Evolutionary conservation across 2,329 filamentous ascomycete species (phyloP).

Genomic region (Nigrospora sphaerica): DNA sequence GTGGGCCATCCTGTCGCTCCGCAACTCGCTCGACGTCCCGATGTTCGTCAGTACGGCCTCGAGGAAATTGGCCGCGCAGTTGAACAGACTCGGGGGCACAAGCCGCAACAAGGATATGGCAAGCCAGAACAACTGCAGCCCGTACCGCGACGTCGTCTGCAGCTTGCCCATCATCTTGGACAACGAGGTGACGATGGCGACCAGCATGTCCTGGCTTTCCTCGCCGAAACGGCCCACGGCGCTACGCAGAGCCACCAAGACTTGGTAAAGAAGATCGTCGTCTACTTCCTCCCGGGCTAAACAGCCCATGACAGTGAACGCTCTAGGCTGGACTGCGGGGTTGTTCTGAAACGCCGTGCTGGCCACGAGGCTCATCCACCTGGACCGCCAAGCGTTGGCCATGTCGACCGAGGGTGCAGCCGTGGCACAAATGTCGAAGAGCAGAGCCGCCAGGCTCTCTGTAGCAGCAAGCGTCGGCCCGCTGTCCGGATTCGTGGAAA

Average conservation of each 20-base stretch:
- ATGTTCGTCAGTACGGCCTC: slow-evolving; percentile 60
- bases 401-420: slow-evolving; percentile 59
- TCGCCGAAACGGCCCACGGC: slow-evolving; percentile 59
- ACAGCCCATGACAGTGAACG: slow-evolving; percentile 66
- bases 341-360: slow-evolving; percentile 70
- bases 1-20: slow-evolving; percentile 50
- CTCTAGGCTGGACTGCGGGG: slow-evolving; percentile 61
- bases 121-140: slow-evolving; percentile 63
- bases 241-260: slow-evolving; percentile 59
- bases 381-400: slow-evolving; percentile 62
- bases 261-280: slow-evolving; percentile 64
- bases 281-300: slow-evolving; percentile 65
- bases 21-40: slow-evolving; percentile 51
- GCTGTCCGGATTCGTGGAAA: slow-evolving; percentile 46
- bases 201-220: slow-evolving; percentile 61
- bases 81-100: slow-evolving; percentile 56
- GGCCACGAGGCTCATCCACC: slow-evolving; percentile 68
- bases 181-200: slow-evolving; percentile 58
- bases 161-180: slow-evolving; percentile 68
- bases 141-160: slow-evolving; percentile 59
- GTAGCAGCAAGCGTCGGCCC: slow-evolving; percentile 46
- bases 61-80: slow-evolving; percentile 57
- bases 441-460: slow-evolving; percentile 52
- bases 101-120: slow-evolving; percentile 60
- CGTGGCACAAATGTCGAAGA: slow-evolving; percentile 57